Conservation (phyloP, 768 basidiomycete genomes). For the Tylopilus felleus region DNA sequence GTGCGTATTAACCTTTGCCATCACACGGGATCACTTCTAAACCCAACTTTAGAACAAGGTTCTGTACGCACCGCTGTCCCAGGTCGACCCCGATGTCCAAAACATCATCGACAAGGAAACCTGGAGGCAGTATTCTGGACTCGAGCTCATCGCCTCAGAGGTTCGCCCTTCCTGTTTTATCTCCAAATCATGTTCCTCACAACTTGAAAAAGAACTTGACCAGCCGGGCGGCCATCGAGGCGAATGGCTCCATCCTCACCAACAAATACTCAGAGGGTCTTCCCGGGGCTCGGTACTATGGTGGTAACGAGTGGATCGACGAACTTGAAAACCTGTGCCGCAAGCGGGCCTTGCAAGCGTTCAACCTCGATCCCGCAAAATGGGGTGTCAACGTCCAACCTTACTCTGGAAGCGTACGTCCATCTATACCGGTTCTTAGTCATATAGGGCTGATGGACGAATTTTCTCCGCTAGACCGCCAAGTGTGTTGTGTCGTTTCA, state of each 20-base stretch:
- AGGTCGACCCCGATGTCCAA: conserved; percentile 92
- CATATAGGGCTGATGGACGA: conserved; percentile 11
- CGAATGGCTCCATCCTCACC: conserved; percentile 96
- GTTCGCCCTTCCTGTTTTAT: conserved; percentile 39
- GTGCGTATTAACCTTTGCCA: conserved; percentile 37
- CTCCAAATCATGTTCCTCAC: neutral
- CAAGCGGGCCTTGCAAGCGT: conserved; percentile 92
- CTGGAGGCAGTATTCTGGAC: conserved; percentile 95
- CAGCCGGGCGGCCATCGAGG: conserved; percentile 92
- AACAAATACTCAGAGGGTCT: conserved; percentile 99
- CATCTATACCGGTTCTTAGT: neutral
- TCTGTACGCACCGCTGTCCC: conserved; percentile 82
- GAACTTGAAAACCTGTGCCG: conserved; percentile 94
- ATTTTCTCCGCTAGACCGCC: conserved; percentile 55
- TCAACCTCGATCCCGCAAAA: conserved; percentile 86
- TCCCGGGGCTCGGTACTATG: conserved; percentile 94
- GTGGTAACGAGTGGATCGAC: conserved; percentile 97
- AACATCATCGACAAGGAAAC: conserved; percentile 99
- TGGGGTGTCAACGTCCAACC: conserved; percentile 99
- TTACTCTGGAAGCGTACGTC: conserved; percentile 85
- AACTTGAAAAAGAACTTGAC: conserved; percentile 76
- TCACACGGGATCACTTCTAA: neutral
- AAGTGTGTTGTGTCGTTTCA: conserved; percentile 53
- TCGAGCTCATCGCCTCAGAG: conserved; percentile 99
- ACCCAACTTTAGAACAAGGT: conserved; percentile 70